A percentile compares a stretch with the other conserved stretches of the same genome.
Conservation (phyloP, 2,329 filamentous ascomycete genomes). For the Colletotrichum trifolii region DNA sequence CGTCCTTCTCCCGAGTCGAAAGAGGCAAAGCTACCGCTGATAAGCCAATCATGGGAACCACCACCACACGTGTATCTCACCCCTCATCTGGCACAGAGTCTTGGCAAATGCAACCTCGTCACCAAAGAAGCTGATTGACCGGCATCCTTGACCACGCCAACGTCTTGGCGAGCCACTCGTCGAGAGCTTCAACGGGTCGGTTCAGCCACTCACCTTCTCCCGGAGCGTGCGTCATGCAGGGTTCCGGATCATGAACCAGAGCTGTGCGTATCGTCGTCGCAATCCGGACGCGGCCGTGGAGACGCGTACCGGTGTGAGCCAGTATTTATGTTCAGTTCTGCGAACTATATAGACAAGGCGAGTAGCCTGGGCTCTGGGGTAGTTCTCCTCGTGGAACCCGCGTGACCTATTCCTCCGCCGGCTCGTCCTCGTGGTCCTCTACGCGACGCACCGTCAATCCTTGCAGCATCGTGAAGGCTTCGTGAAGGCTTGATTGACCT, state of each 20-base stretch:
- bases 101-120: constrained; percentile 34
- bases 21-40: constrained; percentile 30
- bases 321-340: too few relatives aligned
- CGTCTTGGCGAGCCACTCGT: constrained; percentile 15
- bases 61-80: constrained; percentile 27
- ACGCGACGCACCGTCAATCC: constrained; percentile 5
- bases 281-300: constrained; percentile 3
- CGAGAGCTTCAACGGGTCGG: neutral
- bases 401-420: neutral
- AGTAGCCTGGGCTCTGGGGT: neutral
- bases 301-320: constrained; percentile 1
- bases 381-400: neutral
- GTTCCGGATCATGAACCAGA: neutral
- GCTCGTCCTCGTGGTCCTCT: neutral
- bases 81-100: constrained; percentile 19
- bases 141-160: constrained; percentile 23
- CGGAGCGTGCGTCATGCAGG: neutral
- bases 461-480: constrained; percentile 24
- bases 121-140: constrained; percentile 31
- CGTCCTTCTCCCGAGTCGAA: constrained; percentile 12
- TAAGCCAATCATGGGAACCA: constrained; percentile 34
- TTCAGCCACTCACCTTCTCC: constrained; percentile 23
- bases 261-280: constrained; percentile 17
- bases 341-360: constrained; percentile 12
- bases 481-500: constrained; percentile 25